Evolutionary conservation across 257 asterid genomes (phyloP).

Genomic region (Plantago elongata): DNA sequence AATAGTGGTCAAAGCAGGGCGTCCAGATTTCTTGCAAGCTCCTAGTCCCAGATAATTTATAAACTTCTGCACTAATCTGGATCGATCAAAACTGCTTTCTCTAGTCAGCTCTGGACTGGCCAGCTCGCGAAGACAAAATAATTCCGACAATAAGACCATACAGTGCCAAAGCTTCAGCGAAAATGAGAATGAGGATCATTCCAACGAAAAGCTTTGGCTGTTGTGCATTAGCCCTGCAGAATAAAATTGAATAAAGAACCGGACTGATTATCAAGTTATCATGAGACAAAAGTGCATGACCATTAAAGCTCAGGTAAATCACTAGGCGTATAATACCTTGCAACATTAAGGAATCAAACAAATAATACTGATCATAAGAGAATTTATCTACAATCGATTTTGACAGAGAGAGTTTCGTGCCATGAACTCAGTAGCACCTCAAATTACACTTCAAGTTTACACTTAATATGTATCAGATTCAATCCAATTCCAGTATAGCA

Average conservation of each 20-base stretch:
- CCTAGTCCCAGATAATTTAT: background rate
- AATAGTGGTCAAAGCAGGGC: background rate
- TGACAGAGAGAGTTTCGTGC: too few species aligned
- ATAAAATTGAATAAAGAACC: background rate
- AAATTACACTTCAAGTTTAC: background rate
- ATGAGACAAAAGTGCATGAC: too few species aligned
- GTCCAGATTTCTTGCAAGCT: background rate
- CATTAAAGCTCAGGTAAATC: background rate
- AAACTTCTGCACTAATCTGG: background rate
- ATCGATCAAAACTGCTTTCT: background rate
- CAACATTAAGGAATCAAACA: background rate
- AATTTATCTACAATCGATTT: background rate
- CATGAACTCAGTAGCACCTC: too few species aligned
- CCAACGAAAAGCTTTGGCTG: slow-evolving; percentile 76
- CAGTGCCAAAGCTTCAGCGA: slow-evolving; percentile 71
- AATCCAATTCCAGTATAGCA: background rate
- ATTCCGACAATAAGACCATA: slow-evolving; percentile 72
- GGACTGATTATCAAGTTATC: too few species aligned
- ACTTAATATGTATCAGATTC: background rate
- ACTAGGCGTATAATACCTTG: background rate
- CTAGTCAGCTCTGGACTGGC: slow-evolving; percentile 72
- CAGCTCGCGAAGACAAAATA: slow-evolving; percentile 69
- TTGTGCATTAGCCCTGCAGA: slow-evolving; percentile 68
- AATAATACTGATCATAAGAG: background rate
- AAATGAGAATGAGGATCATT: slow-evolving; percentile 72